A percentile compares a stretch with the other conserved stretches of the same genome.
Conservation (phyloP, 495 filamentous ascomycete species). For the Aspergillus wentii region DNA sequence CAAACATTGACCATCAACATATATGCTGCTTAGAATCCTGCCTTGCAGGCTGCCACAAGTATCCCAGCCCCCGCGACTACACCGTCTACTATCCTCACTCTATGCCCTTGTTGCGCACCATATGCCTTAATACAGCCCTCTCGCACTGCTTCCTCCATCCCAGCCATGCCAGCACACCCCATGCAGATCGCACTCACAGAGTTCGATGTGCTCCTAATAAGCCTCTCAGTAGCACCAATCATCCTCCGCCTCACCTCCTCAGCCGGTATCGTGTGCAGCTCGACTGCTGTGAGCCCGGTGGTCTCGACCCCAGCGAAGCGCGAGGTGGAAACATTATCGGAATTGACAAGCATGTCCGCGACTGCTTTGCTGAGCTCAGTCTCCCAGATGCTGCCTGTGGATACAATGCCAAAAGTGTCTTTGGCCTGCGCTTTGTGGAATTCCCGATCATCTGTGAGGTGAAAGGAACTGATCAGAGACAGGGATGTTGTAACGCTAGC, state of each 20-base stretch:
- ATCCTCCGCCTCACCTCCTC: constrained; percentile 64
- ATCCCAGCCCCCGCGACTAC: constrained; percentile 71
- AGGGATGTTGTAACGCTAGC: constrained; percentile 61
- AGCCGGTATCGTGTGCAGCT: constrained; percentile 66
- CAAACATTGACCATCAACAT: too few relatives aligned
- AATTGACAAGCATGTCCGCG: constrained; percentile 46
- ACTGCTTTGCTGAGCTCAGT: constrained; percentile 61
- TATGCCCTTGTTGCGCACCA: constrained; percentile 52
- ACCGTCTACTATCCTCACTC: constrained; percentile 76
- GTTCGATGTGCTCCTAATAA: constrained; percentile 48
- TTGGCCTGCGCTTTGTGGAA: constrained; percentile 27
- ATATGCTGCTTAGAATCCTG: constrained; percentile 32
- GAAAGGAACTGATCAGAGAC: constrained; percentile 38
- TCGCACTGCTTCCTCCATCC: constrained; percentile 75
- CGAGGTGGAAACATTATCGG: constrained; percentile 16
- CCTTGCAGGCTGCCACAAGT: constrained; percentile 48
- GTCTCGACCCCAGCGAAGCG: constrained; percentile 77
- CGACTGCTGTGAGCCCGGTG: constrained; percentile 75
- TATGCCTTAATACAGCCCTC: constrained; percentile 60
- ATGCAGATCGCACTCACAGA: constrained; percentile 52
- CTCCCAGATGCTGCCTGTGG: constrained; percentile 82
- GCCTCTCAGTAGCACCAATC: constrained; percentile 58
- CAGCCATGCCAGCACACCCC: constrained; percentile 90
- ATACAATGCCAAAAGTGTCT: constrained; percentile 80
- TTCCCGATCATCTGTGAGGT: constrained; percentile 18